Evolutionary conservation across 1,284 basidiomycete genomes (phyloP), one percentile per base, ranked within the genome.

Genomic region (Ustilago xerochloae): DNA sequence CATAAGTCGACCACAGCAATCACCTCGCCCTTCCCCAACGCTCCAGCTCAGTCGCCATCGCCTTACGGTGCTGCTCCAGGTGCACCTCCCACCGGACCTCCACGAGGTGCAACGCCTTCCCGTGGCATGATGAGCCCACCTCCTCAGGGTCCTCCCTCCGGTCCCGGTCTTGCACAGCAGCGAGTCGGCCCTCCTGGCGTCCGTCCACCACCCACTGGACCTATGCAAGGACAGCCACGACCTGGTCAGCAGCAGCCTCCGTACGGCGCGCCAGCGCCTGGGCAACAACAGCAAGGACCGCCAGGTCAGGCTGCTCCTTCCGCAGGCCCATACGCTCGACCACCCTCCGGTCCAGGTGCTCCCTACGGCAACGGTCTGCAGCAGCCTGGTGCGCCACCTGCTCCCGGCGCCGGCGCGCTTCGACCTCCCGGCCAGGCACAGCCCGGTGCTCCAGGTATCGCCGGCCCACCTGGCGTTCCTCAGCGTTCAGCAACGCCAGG

Each of bases 11-110:
- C 72, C 29, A 54, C 64, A 6, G 79, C 84, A 1, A 96, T 97
- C 84, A 91, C 90, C 15, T 89, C 92, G 26, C 94, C 94, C 1
- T 97, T 97, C 90, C 92, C 93, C 8, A 93, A 92, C 75, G 87
- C 83, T 50, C 79, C 83, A 22, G 68, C 78, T 24, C 51, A 74
- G 20, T 54, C 73, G 22, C 62, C 71, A 1, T 64, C 59, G 28
- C 71, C 71, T 1, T 74, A 67, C 59, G 66, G 70, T 18, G 53
- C 28, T 24, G 65, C 57, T 24, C 61, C 81, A 7, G 76, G 69
- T 24, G 76, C 80, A n/a, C 75, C 81, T 41, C 79, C 81, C 26
- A 71, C 79, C 22, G 79, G 81, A 43, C 81, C 82, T 16, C 81
- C 81, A 50, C 75, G 76, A 28, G 74, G 77, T 16, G 46, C 55